Conservation (phyloP, 1,284 basidiomycete genomes). For the Apiotrichum sp. region DNA sequence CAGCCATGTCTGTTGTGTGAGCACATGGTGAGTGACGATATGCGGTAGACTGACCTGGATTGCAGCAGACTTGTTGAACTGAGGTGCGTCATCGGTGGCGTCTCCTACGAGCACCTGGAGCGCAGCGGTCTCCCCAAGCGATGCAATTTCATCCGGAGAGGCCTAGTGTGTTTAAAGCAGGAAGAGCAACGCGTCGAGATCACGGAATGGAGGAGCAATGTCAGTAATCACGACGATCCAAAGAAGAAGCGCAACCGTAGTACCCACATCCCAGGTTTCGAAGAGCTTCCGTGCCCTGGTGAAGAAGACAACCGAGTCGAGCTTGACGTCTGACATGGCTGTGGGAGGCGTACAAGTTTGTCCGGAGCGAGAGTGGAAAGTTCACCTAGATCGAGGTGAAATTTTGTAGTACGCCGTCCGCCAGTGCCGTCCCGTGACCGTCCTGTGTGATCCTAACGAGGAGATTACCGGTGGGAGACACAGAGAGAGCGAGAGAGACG, state of each 20-base stretch:
- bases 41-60: constrained; percentile 61
- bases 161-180: background rate
- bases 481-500: no score
- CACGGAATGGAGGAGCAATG: background rate
- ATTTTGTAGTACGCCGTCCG: no score
- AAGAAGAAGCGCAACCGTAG: background rate
- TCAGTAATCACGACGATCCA: background rate
- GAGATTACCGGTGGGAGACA: no score
- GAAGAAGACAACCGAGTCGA: constrained; percentile 56
- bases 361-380: background rate
- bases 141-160: constrained; percentile 54
- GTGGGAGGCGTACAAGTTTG: background rate
- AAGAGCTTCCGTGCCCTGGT: constrained; percentile 63
- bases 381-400: background rate
- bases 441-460: no score
- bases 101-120: constrained; percentile 76
- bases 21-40: background rate
- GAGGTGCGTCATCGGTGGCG: constrained; percentile 72
- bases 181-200: no score
- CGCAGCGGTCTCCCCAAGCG: constrained; percentile 52
- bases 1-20: constrained; percentile 68
- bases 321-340: constrained; percentile 50
- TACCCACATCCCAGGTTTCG: constrained; percentile 66
- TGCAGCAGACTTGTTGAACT: constrained; percentile 79
- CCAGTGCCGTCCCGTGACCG: no score